Evolutionary conservation across 148 eudicot genomes (phyloP).

Genomic region (Polygonum aviculare): DNA sequence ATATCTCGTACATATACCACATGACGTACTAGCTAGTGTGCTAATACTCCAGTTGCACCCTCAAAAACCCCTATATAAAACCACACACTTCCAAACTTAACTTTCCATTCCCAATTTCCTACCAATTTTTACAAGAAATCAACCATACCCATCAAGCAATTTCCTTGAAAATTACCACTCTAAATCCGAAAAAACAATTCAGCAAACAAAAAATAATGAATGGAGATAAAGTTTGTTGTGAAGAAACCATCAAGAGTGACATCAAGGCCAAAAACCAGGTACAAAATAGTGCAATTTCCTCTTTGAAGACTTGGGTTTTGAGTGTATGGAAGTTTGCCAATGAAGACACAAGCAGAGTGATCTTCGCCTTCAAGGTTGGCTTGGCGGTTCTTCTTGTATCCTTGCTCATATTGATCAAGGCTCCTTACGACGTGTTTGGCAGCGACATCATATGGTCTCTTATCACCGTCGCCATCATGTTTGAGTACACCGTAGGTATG

Average conservation of each 20-base stretch:
- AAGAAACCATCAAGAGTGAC: slow-evolving; percentile 17
- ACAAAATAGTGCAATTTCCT: slow-evolving; percentile 11
- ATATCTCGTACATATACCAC: slow-evolving; percentile 13
- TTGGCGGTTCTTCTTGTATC: slow-evolving; percentile 51
- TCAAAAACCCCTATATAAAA: slow-evolving; percentile 23
- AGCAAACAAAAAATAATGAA: slow-evolving; percentile 22
- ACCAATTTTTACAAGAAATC: neutral
- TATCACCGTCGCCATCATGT: slow-evolving; percentile 60
- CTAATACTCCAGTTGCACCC: slow-evolving; percentile 24
- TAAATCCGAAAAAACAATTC: neutral
- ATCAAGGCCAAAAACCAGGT: slow-evolving; percentile 20
- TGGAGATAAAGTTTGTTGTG: slow-evolving; percentile 26
- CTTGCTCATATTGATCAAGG: slow-evolving; percentile 37
- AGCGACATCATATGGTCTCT: slow-evolving; percentile 52
- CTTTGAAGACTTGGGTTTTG: slow-evolving; percentile 13
- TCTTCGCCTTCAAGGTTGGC: slow-evolving; percentile 51
- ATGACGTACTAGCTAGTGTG: slow-evolving; percentile 10
- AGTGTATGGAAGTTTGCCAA: slow-evolving; percentile 36
- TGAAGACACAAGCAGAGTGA: slow-evolving; percentile 37
- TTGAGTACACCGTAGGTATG: slow-evolving; percentile 68
- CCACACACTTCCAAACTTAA: neutral
- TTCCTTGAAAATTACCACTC: neutral
- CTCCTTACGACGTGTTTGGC: slow-evolving; percentile 46
- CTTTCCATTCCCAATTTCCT: neutral
- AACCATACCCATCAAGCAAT: neutral